Evolutionary conservation across 495 filamentous ascomycete species (phyloP).

Genomic region (Parathielavia hyrcaniae): DNA sequence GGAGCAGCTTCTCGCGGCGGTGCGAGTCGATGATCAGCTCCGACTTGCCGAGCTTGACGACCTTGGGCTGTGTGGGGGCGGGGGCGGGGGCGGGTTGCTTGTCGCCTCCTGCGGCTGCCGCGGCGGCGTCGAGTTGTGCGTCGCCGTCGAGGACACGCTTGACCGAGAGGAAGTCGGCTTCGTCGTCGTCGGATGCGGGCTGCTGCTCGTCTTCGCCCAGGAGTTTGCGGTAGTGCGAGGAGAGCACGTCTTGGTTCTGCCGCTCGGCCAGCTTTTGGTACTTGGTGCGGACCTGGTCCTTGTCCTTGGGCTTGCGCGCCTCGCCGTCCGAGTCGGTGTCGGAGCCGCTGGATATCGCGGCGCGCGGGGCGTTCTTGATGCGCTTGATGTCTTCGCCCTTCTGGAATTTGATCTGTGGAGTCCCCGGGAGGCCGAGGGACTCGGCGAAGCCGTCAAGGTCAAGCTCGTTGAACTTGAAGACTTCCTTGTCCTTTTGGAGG

Average conservation of each 20-base stretch:
- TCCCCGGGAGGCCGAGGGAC: slow-evolving; percentile 81
- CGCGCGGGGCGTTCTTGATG: slow-evolving; percentile 76
- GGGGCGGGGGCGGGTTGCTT: slow-evolving; percentile 16
- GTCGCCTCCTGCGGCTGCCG: slow-evolving; percentile 34
- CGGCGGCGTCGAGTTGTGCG: slow-evolving; percentile 33
- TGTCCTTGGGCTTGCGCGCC: slow-evolving; percentile 51
- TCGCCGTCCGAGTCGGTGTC: slow-evolving; percentile 43
- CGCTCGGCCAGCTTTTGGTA: slow-evolving; percentile 96
- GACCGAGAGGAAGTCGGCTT: slow-evolving; percentile 79
- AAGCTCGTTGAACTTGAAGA: slow-evolving; percentile 74
- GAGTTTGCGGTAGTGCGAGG: slow-evolving; percentile 83
- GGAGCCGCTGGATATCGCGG: slow-evolving; percentile 48
- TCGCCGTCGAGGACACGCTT: slow-evolving; percentile 70
- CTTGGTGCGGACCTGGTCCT: slow-evolving; percentile 71
- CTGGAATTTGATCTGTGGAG: slow-evolving; percentile 84
- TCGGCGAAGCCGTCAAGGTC: slow-evolving; percentile 78
- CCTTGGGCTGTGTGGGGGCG: slow-evolving; percentile 41
- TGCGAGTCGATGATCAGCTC: slow-evolving; percentile 84
- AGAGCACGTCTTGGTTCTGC: slow-evolving; percentile 88
- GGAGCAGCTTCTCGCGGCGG: slow-evolving; percentile 84
- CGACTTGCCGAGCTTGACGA: slow-evolving; percentile 48
- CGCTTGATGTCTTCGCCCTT: slow-evolving; percentile 81
- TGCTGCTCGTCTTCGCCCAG: slow-evolving; percentile 65
- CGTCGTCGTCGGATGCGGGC: slow-evolving; percentile 50
- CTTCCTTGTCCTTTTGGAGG: slow-evolving; percentile 86